Evolutionary conservation across 306 rosid species (phyloP).

Genomic region (Psophocarpus tetragonolobus): DNA sequence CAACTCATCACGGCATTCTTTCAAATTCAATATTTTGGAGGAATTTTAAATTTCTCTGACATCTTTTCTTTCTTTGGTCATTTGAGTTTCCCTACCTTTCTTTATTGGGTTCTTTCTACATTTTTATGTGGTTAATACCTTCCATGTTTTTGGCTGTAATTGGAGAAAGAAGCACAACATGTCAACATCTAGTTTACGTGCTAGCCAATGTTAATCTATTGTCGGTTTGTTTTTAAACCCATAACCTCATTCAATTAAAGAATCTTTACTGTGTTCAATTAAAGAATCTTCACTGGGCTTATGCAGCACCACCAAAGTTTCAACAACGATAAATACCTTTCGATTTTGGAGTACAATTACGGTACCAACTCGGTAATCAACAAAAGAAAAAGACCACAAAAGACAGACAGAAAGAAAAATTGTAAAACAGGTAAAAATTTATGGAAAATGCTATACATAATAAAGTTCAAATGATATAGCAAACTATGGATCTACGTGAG

Average conservation of each 20-base stretch:
- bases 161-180: background rate
- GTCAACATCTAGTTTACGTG: background rate
- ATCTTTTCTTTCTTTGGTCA: slow-evolving; percentile 6
- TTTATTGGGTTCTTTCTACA: background rate
- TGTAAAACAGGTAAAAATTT: background rate
- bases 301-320: background rate
- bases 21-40: slow-evolving; percentile 9
- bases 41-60: background rate
- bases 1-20: slow-evolving; percentile 34
- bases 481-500: background rate
- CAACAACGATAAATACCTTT: background rate
- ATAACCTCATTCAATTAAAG: background rate
- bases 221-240: background rate
- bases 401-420: background rate
- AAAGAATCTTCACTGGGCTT: background rate
- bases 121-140: background rate
- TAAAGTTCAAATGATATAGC: no score
- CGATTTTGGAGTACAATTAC: background rate
- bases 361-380: background rate
- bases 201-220: background rate
- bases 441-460: no score
- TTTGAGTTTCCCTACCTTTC: background rate
- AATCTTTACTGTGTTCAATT: slow-evolving; percentile 6
- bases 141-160: background rate
- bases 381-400: background rate